Percentiles rank a stretch among this genome's conserved stretches.
These are phyloP conservation scores for Alternaria triticimaculans DNA, from an alignment of 2,329 filamentous ascomycete genomes.

Conservation along the genomic window DNA sequence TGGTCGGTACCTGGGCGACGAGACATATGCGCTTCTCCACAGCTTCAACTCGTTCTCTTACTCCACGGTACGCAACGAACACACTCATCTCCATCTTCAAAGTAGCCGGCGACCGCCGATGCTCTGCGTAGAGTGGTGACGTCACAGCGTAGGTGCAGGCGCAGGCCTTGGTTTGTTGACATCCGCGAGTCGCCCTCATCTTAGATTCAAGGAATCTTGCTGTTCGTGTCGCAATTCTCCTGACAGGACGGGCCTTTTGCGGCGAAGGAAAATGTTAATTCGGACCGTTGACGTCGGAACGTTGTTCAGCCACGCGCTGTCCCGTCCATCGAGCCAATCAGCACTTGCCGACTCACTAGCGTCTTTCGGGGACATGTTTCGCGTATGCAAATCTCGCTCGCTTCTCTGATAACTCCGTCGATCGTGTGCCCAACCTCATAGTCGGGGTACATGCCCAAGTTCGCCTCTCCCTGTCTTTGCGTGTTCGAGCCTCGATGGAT, in stretches of 20 bases:
- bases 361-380: background rate
- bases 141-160: background rate
- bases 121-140: background rate
- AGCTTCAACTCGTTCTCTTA: background rate
- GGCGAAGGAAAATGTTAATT: slow-evolving; percentile 9
- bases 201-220: background rate
- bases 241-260: slow-evolving; percentile 17
- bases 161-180: background rate
- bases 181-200: background rate
- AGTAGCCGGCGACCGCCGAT: background rate
- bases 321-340: slow-evolving; percentile 13
- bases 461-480: background rate
- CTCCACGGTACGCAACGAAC: background rate
- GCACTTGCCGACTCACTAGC: background rate
- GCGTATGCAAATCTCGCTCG: slow-evolving; percentile 12
- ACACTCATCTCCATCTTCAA: background rate
- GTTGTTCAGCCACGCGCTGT: slow-evolving; percentile 6
- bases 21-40: background rate
- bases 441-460: background rate
- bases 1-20: background rate
- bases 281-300: slow-evolving; percentile 17
- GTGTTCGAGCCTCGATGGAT: background rate
- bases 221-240: background rate
- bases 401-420: slow-evolving; percentile 7
- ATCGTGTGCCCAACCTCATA: slow-evolving; percentile 8